Base-by-base conservation (phyloP, 2,329 filamentous ascomycete genomes). In the Cyphellophora europaea region DNA sequence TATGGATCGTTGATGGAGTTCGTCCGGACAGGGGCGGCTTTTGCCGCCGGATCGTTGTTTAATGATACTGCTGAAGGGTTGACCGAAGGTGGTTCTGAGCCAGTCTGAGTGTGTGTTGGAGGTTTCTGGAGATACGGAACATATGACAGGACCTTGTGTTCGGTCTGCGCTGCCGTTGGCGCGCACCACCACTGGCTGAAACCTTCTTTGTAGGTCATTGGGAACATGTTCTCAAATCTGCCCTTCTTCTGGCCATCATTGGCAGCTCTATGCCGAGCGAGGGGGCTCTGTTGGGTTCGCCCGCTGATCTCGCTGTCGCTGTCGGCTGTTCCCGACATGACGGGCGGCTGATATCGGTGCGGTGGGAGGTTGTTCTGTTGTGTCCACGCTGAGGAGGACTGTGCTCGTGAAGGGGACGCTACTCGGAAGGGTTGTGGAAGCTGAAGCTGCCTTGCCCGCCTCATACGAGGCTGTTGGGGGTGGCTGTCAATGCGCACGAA, bases 121-220 rank as follows among this genome's bases (percentile, higher is more conserved):
- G 74, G 86, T 63, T 68, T 67, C 47, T 77, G 76, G 4, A 95
- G 74, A 55, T 87, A 81, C 4, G 91, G 91, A 23, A 98, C 77
- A 56, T 80, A 83, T 40, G 78, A 81, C 47, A 98, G 75, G 18
- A 98, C 88, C 50, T 77, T 81, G 54, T 89, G 84, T 63, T 98
- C 91, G 10, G 89, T 88, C 16, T 78, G 71, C 12, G 81, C 78
- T 3, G 91, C 82, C 2, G 87, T 79, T n/a, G 91, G 65, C 43
- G 77, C 80, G 8, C 79, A 74, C 91, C 91, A 98, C 87, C 91
- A 96, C 70, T 96, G 89, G 48, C 74, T 80, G 44, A 86, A 85
- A 11, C 85, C 89, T 39, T 94, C 87, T 53, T 88, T 91, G 63
- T 94, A 94, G 32, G 87, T 80, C 14, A 96, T 63, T 2, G 91